These are phyloP conservation scores for Colletotrichum endophyticum DNA, from an alignment of 2,329 filamentous ascomycete genomes.

Conservation along the genomic window DNA sequence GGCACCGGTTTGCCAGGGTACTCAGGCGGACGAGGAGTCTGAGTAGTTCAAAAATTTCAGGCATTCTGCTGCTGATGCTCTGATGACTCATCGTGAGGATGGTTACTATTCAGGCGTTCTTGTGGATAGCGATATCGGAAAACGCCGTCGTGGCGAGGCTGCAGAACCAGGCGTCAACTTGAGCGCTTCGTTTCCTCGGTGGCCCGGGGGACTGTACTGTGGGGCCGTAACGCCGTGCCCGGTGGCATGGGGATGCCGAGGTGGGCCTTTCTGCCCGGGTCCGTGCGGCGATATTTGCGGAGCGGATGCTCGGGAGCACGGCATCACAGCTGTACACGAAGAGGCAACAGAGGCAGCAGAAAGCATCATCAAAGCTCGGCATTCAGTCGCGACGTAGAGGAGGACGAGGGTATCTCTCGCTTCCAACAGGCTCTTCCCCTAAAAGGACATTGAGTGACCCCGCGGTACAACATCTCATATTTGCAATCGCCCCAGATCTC, in stretches of 20 bases:
- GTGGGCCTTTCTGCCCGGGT: too few species aligned
- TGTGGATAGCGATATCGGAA: neutral
- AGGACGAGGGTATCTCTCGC: neutral
- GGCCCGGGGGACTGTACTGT: too few species aligned
- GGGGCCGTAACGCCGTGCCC: too few species aligned
- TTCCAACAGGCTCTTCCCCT: too few species aligned
- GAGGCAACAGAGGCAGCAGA: neutral
- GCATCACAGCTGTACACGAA: neutral
- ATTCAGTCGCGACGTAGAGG: neutral
- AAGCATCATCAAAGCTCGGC: neutral
- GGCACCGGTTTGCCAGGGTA: neutral
- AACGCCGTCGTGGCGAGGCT: neutral
- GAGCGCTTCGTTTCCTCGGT: too few species aligned
- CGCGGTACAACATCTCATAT: too few species aligned
- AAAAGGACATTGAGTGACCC: too few species aligned
- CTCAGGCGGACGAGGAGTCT: neutral
- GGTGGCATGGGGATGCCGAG: too few species aligned
- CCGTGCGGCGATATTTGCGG: too few species aligned
- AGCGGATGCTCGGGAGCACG: too few species aligned
- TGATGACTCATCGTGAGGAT: neutral
- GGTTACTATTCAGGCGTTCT: neutral
- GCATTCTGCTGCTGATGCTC: neutral
- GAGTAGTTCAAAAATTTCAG: neutral
- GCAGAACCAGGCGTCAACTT: neutral
- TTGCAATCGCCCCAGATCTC: too few species aligned